Base-by-base conservation (phyloP, 164 flowering plant species). In the Pachysandra terminalis region DNA sequence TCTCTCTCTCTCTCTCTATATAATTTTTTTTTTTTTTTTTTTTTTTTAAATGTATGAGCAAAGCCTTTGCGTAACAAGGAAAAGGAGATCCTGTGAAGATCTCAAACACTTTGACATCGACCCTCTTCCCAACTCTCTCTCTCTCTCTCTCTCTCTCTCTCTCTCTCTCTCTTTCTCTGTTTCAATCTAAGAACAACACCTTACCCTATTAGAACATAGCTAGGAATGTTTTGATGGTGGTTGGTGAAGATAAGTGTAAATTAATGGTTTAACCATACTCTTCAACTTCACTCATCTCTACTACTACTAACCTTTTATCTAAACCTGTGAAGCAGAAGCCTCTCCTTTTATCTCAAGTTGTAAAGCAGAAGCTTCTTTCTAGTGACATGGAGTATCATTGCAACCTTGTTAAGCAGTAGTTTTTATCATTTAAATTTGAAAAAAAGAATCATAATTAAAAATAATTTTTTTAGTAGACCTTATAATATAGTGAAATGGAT, bases 31-130 rank as follows among this genome's bases (percentile, higher is more conserved):
- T n/a, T n/a, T n/a, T n/a, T n/a, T n/a, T n/a, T n/a, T n/a, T n/a
- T n/a, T n/a, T n/a, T n/a, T n/a, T n/a, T n/a, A n/a, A n/a, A n/a
- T n/a, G n/a, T n/a, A n/a, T n/a, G n/a, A n/a, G n/a, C n/a, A n/a
- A n/a, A n/a, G n/a, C n/a, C n/a, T 63, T 80, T 53, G 84, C 84
- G 84, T 81, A 81, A 76, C 63, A 69, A 61, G 78, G 60, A 71
- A 73, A 81, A 78, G 81, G 69, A 75, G 74, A 78, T 75, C 76
- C 77, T 54, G 17, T 57, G 16, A 59, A 67, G 76, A 76, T 80
- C 78, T 69, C 61, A 55, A 54, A n/a, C 71, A 59, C 56, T 61
- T 65, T 70, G 79, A 76, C 77, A 69, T 57, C 45, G 79, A 75
- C 81, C 23, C 51, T 14, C 59, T 76, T 78, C 81, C 84, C 58